Conservation (phyloP, 208 protist genomes). For the Leishmania amazonensis region DNA sequence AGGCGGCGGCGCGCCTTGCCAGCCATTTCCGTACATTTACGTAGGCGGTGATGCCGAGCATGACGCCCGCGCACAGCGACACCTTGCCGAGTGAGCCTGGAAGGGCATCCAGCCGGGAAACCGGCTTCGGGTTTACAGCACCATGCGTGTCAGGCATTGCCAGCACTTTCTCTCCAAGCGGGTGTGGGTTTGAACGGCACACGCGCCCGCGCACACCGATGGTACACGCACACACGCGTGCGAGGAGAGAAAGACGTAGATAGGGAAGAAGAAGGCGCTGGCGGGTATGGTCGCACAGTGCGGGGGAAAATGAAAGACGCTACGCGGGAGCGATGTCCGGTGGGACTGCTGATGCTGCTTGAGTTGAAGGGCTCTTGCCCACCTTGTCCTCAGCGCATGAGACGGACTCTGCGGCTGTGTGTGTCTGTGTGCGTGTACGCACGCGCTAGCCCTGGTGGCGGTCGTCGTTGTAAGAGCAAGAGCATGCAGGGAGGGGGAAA, state of each 20-base stretch:
- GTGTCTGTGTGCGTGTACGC: not conserved
- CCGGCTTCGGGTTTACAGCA: not conserved
- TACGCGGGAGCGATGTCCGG: not conserved
- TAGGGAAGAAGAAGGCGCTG: not conserved
- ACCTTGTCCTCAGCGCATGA: not conserved
- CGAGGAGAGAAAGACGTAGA: not conserved
- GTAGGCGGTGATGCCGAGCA: constrained; percentile 26
- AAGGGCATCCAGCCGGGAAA: constrained; percentile 22
- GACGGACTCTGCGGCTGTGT: not conserved
- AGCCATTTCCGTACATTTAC: constrained; percentile 27
- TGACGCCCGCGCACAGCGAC: constrained; percentile 26
- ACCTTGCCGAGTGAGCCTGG: constrained; percentile 32
- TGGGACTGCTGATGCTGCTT: not conserved
- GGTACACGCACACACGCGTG: not conserved
- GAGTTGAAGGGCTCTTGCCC: not conserved
- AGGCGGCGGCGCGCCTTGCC: constrained; percentile 6
- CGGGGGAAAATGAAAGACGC: not conserved
- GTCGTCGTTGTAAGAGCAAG: not conserved
- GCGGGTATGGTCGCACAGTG: not conserved
- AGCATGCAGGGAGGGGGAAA: not conserved
- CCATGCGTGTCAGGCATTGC: constrained; percentile 5
- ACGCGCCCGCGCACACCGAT: no score
- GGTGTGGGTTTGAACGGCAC: no score
- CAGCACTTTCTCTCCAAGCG: not conserved
- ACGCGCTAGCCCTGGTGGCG: not conserved